Conservation (phyloP, 2,329 filamentous ascomycete species). For the Didymella arachidicola region DNA sequence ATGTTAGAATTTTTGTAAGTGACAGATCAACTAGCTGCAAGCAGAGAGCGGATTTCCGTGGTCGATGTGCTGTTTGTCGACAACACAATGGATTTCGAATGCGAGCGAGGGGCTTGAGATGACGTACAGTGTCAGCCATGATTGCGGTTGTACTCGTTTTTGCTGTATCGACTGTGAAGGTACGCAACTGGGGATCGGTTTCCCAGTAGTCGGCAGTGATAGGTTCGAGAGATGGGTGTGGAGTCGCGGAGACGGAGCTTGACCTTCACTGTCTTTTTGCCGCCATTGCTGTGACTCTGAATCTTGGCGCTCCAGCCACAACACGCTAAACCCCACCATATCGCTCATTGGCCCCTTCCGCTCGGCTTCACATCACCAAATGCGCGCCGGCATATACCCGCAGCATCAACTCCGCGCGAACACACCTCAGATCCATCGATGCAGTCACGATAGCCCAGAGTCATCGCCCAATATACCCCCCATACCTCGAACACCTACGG, state of each 20-base stretch:
- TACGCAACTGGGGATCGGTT: conserved; percentile 5
- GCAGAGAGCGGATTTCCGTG: conserved; percentile 1
- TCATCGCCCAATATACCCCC: conserved; percentile 2
- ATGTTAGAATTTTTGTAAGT: conserved; percentile 32
- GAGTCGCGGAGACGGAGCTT: conserved; percentile 22
- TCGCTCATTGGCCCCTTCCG: conserved; percentile 35
- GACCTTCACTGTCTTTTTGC: conserved; percentile 27
- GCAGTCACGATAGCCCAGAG: conserved; percentile 29
- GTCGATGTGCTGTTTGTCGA: neutral
- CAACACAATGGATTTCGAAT: conserved; percentile 30
- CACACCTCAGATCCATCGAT: conserved; percentile 24
- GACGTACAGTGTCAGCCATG: conserved; percentile 60
- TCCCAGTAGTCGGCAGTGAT: conserved; percentile 12
- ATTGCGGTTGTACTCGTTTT: conserved; percentile 51
- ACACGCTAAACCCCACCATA: conserved; percentile 35
- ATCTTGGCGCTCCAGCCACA: conserved; percentile 14
- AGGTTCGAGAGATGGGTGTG: conserved; percentile 15
- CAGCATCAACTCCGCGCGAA: conserved; percentile 18
- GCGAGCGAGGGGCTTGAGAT: conserved; percentile 35
- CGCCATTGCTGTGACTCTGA: conserved; percentile 22
- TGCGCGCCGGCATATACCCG: conserved; percentile 21
- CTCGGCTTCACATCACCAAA: conserved; percentile 28
- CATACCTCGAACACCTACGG: neutral
- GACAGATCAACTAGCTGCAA: neutral
- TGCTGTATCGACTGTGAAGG: conserved; percentile 11